Percentiles rank a stretch among this genome's conserved stretches.
These are phyloP conservation scores for Kuraishia piskuri DNA, from an alignment of 805 yeast genomes.

Conservation along the genomic window DNA sequence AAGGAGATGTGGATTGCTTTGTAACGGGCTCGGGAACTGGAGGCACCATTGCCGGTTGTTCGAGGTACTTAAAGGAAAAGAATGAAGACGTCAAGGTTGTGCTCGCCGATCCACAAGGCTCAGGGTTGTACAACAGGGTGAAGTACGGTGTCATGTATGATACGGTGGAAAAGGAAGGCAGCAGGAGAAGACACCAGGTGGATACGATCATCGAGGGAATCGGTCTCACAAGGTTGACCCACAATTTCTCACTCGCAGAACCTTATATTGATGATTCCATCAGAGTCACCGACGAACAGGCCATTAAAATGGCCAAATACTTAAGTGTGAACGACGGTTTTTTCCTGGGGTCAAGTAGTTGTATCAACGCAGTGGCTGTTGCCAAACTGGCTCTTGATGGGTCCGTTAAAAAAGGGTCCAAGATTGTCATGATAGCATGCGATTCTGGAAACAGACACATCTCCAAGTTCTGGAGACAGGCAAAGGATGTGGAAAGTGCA, in stretches of 20 bases:
- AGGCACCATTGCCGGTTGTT: constrained; percentile 93
- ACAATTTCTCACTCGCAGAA: constrained; percentile 71
- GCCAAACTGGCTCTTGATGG: constrained; percentile 40
- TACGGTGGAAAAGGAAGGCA: constrained; percentile 81
- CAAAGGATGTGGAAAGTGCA: constrained; percentile 29
- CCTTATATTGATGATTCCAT: constrained; percentile 66
- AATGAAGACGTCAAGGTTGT: constrained; percentile 37
- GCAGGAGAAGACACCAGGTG: constrained; percentile 90
- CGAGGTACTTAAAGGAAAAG: constrained; percentile 57
- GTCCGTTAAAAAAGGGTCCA: constrained; percentile 45
- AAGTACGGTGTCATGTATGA: constrained; percentile 94
- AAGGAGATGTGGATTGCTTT: constrained; percentile 60
- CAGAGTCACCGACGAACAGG: constrained; percentile 72
- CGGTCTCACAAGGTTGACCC: constrained; percentile 81
- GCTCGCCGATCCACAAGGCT: constrained; percentile 94
- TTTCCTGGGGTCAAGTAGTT: constrained; percentile 90
- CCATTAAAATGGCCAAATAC: constrained; percentile 81
- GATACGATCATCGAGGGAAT: constrained; percentile 93
- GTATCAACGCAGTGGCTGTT: constrained; percentile 90
- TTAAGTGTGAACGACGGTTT: constrained; percentile 79
- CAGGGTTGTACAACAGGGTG: constrained; percentile 80
- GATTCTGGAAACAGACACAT: constrained; percentile 89
- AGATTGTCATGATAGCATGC: constrained; percentile 79
- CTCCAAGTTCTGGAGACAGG: constrained; percentile 86
- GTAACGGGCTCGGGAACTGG: constrained; percentile 95